Percentiles rank a stretch among this genome's conserved stretches.
These are phyloP conservation scores for Brassica carinata DNA, from an alignment of 345 rosid species.

Conservation along the genomic window DNA sequence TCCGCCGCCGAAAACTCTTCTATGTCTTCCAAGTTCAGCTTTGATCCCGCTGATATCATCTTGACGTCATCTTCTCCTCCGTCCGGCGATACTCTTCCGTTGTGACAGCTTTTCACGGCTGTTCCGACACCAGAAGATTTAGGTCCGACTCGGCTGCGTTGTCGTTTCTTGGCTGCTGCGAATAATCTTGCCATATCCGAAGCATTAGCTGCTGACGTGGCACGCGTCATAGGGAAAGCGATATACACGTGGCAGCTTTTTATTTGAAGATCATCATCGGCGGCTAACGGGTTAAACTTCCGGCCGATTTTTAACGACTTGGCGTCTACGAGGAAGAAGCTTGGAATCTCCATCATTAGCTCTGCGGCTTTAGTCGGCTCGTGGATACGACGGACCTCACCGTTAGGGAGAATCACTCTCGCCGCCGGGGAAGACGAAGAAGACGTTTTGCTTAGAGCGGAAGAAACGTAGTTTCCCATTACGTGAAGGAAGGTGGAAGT, in stretches of 20 bases:
- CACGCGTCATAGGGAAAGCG: constrained; percentile 75
- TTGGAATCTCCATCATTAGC: constrained; percentile 84
- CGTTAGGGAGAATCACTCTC: constrained; percentile 66
- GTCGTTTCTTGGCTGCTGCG: constrained; percentile 51
- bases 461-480: constrained; percentile 85
- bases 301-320: constrained; percentile 69
- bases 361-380: constrained; percentile 74
- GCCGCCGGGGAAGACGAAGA: constrained; percentile 40
- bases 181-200: constrained; percentile 69
- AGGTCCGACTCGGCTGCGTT: constrained; percentile 10
- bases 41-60: constrained; percentile 30
- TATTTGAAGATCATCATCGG: constrained; percentile 76
- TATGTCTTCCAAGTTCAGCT: constrained; percentile 58
- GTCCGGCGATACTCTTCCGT: constrained; percentile 33
- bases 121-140: constrained; percentile 31
- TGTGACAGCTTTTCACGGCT: constrained; percentile 1
- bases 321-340: constrained; percentile 67
- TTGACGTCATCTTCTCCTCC: constrained; percentile 15
- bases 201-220: constrained; percentile 56
- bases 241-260: constrained; percentile 60
- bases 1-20: constrained; percentile 62
- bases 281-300: constrained; percentile 68
- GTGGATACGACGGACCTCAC: constrained; percentile 60
- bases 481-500: neutral
- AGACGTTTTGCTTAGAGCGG: constrained; percentile 47